Conservation (phyloP, 495 filamentous ascomycete genomes). For the Thermothielavioides terrestris region DNA sequence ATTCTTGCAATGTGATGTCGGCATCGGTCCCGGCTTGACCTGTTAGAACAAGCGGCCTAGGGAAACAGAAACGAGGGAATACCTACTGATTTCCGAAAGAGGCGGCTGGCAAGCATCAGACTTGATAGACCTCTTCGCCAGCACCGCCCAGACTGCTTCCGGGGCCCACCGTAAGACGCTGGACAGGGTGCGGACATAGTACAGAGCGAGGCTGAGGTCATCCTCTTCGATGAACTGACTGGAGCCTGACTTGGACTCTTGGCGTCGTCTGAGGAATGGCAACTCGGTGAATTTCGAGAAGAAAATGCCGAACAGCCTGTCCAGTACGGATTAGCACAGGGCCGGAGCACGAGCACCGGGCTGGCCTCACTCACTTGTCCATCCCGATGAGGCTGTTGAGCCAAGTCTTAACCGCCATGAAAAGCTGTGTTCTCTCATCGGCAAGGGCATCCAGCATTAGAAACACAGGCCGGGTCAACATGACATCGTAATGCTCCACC, state of each 20-base stretch:
- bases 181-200: slow-evolving; percentile 67
- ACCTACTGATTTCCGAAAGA: slow-evolving; percentile 40
- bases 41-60: slow-evolving; percentile 13
- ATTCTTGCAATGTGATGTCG: slow-evolving; percentile 49
- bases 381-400: slow-evolving; percentile 64
- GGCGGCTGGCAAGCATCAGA: slow-evolving; percentile 27
- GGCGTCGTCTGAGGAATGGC: slow-evolving; percentile 41
- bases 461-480: slow-evolving; percentile 76
- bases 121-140: slow-evolving; percentile 42
- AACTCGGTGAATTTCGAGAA: slow-evolving; percentile 46
- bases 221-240: slow-evolving; percentile 38
- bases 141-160: slow-evolving; percentile 50
- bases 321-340: background rate
- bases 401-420: slow-evolving; percentile 72
- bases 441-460: slow-evolving; percentile 70
- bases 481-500: slow-evolving; percentile 50
- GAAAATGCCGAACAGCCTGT: slow-evolving; percentile 49
- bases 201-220: slow-evolving; percentile 66
- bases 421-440: slow-evolving; percentile 65
- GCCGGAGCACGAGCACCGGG: background rate
- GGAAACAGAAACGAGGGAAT: background rate
- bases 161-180: slow-evolving; percentile 60
- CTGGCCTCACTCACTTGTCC: slow-evolving; percentile 41
- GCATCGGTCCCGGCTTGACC: slow-evolving; percentile 36
- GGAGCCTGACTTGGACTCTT: background rate